Evolutionary conservation across 2,329 filamentous ascomycete species (phyloP), one percentile per base, ranked within the genome.

Genomic region (Fusarium irregulare): DNA sequence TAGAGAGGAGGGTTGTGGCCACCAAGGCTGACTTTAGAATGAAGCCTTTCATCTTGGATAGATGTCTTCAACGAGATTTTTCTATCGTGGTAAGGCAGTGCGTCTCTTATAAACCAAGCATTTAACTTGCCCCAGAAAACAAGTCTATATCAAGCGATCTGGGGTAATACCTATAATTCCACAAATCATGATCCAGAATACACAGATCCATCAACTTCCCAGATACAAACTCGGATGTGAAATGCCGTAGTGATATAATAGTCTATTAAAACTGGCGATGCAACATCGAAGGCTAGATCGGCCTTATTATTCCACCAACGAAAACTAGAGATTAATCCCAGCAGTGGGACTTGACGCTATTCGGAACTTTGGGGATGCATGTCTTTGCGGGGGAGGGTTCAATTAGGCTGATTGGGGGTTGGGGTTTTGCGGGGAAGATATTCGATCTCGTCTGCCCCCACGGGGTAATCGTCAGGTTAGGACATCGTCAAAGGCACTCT

Each of bases 401-500:
- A 14, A 16, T 40, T 25, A 56, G 54, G 44, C 25, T 56, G 23
- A 23, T 59, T 34, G 42, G 40, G 41, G 28, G 44, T 66, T 66
- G 61, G 61, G 55, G 61, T 66, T 64, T 42, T 53, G 60, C 41
- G 42, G 61, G 61, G 61, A 65, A 65, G 34, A 32, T 1, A 30
- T 7, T 47, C 13, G 3, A 16, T 28, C 16, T n/a, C 37, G 1
- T 1, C 12, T 20, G 21, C 61, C 63, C 63, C 63, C 63, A 66
- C 54, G 54, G 34, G 21, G 28, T 30, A 47, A 27, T 8, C 32
- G 9, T 18, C 9, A 37, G 18, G 28, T 14, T 7, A 30, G 6
- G 14, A 9, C 8, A 34, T 34, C 32, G 7, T 4, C 14, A 34
- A 37, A 37, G 6, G 32, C 9, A 37, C 16, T 6, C 16, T 34